Percentiles rank a stretch among this genome's conserved stretches.
These are phyloP conservation scores for Jacaranda copaia DNA, from an alignment of 257 asterid species.

Conservation along the genomic window DNA sequence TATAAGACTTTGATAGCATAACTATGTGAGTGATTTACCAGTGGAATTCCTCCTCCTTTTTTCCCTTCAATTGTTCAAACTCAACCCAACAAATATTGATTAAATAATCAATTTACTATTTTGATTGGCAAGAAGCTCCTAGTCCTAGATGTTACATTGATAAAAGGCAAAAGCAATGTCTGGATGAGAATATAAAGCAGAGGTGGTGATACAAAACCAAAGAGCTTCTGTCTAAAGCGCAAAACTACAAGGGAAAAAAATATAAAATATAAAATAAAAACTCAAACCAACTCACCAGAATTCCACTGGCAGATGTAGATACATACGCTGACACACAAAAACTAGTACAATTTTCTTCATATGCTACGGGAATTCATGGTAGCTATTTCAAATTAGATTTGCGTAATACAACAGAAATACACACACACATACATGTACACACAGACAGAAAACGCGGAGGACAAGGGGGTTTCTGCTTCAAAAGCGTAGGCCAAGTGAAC, in stretches of 20 bases:
- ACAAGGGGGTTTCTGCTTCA: conserved; percentile 8
- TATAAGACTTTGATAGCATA: not conserved
- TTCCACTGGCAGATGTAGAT: not conserved
- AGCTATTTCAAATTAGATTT: not conserved
- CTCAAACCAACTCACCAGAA: not conserved
- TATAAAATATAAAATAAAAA: no score
- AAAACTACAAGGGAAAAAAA: no score
- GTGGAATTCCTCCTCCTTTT: not conserved
- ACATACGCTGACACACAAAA: conserved; percentile 1
- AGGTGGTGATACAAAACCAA: not conserved
- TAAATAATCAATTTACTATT: no score
- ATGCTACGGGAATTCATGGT: not conserved
- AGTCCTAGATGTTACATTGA: no score
- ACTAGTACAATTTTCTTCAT: not conserved
- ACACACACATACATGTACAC: not conserved
- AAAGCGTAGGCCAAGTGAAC: not conserved
- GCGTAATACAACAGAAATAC: not conserved
- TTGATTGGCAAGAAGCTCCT: no score
- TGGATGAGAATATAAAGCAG: not conserved
- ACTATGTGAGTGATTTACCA: not conserved
- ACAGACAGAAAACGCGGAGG: not conserved
- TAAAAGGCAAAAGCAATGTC: not conserved
- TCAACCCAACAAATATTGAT: not conserved
- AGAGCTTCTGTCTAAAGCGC: not conserved
- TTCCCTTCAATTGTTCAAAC: not conserved